Base-by-base conservation (phyloP, 768 basidiomycete genomes). In the Podaxis sp. region DNA sequence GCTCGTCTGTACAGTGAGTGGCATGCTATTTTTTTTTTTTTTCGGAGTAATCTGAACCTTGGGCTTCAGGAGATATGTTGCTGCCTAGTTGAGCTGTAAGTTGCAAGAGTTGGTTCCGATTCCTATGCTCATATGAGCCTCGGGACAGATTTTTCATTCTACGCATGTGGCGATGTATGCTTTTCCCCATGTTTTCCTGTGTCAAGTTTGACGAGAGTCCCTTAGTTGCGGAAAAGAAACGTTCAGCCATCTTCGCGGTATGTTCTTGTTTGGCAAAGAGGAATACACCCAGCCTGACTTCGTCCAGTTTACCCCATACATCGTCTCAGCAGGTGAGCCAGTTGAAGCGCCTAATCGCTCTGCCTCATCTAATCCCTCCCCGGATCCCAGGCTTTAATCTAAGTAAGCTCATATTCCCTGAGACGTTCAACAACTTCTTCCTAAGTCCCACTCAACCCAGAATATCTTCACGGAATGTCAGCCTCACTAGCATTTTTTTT, bases 161-260 rank as follows among this genome's bases (percentile, higher is more conserved):
- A 28, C 58, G 58, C 2, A 51, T 52, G 58, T 59, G 58, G 58
- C 58, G 58, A 17, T 59, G 58, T 59, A 36, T 7, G 58, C 12
- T 33, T 26, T 13, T n/a, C 33, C 8, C 19, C n/a, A 15, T 6
- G n/a, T 24, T 24, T 1, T 40, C 24, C 22, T 22, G 4, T 9
- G 7, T 19, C 36, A 19, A 12, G n/a, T 8, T 22, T 52, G 9
- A 52, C 19, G 8, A 19, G 24, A 7, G 12, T 26, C 22, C 15
- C 9, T 26, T 26, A 59, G 58, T 59, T 52, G 58, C 49, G 11
- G 58, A 59, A 19, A 59, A 24, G 9, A 59, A 59, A 22, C n/a
- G 36, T 11, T 9, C 52, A 15, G 58, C 49, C 26, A 38, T 59
- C 13, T 22, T 59, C 39, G 58, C 48, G 6, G 58, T 59, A 39